Evolutionary conservation across 495 filamentous ascomycete species (phyloP).

Genomic region (Aspergillus avenaceus): DNA sequence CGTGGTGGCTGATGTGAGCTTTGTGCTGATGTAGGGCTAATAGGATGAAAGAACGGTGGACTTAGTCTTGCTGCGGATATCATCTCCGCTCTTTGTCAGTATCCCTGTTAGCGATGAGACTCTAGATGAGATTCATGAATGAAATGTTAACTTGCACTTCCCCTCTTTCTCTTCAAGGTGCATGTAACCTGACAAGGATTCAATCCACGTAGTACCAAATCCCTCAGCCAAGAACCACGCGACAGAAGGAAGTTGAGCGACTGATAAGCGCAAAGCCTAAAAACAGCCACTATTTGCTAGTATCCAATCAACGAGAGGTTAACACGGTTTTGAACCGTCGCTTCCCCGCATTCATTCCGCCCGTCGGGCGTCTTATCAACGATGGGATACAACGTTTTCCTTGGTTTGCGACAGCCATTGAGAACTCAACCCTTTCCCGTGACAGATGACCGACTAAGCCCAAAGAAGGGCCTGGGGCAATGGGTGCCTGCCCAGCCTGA

Average conservation of each 20-base stretch:
- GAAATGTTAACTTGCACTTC: too few relatives aligned
- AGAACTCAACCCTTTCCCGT: too few relatives aligned
- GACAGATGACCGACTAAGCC: neutral
- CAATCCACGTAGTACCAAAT: too few relatives aligned
- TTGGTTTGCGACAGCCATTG: too few relatives aligned
- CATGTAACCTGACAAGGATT: too few relatives aligned
- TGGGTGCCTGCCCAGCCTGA: neutral
- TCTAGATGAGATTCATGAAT: too few relatives aligned
- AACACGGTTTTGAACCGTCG: neutral
- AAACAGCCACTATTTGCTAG: neutral
- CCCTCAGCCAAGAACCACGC: neutral
- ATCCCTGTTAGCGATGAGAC: too few relatives aligned
- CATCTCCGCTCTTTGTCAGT: too few relatives aligned
- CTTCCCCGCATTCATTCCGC: neutral
- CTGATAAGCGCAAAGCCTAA: neutral
- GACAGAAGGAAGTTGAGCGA: neutral
- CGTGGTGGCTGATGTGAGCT: neutral
- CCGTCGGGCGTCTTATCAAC: neutral
- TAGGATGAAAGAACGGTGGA: neutral
- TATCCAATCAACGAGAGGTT: neutral
- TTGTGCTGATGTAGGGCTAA: neutral
- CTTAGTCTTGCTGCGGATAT: too few relatives aligned
- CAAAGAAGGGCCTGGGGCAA: neutral
- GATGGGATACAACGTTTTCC: neutral
- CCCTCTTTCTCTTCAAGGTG: too few relatives aligned